These are phyloP conservation scores for Suillus brevipes DNA, from an alignment of 768 basidiomycete genomes.

Conservation along the genomic window DNA sequence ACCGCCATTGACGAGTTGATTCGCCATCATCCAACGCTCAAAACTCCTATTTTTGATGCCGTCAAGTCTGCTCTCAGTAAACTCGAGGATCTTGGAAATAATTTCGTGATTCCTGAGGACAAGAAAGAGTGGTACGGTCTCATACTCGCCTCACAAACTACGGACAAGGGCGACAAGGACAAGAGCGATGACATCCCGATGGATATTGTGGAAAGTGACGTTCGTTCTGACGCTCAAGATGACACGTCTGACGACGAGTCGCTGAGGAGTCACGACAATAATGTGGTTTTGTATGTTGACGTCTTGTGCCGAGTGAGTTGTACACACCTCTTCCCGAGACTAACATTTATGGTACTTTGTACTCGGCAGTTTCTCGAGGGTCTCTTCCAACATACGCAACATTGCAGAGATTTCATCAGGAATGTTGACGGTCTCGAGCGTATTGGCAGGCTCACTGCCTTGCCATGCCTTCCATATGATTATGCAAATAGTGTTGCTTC, in stretches of 20 bases:
- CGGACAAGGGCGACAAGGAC: constrained; percentile 6
- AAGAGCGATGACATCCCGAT: constrained; percentile 32
- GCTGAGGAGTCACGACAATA: constrained; percentile 67
- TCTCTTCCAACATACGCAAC: constrained; percentile 86
- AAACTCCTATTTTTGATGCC: constrained; percentile 74
- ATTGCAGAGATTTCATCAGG: constrained; percentile 87
- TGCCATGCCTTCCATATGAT: constrained; percentile 88
- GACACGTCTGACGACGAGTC: constrained; percentile 33
- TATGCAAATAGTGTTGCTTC: constrained; percentile 84
- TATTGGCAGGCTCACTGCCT: constrained; percentile 73
- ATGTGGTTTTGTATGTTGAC: constrained; percentile 76
- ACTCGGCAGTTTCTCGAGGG: constrained; percentile 81
- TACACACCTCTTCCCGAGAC: neutral
- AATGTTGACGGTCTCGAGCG: constrained; percentile 70
- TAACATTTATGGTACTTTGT: neutral
- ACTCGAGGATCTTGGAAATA: constrained; percentile 73
- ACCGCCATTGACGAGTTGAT: constrained; percentile 93
- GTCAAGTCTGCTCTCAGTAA: constrained; percentile 67
- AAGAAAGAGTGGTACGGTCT: constrained; percentile 70
- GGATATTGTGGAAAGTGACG: constrained; percentile 42
- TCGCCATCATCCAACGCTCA: constrained; percentile 91
- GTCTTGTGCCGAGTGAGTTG: constrained; percentile 68
- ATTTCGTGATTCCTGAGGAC: constrained; percentile 55
- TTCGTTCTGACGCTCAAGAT: constrained; percentile 17
- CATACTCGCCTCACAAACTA: constrained; percentile 27